Evolutionary conservation across 345 rosid species (phyloP).

Genomic region (Punica granatum): DNA sequence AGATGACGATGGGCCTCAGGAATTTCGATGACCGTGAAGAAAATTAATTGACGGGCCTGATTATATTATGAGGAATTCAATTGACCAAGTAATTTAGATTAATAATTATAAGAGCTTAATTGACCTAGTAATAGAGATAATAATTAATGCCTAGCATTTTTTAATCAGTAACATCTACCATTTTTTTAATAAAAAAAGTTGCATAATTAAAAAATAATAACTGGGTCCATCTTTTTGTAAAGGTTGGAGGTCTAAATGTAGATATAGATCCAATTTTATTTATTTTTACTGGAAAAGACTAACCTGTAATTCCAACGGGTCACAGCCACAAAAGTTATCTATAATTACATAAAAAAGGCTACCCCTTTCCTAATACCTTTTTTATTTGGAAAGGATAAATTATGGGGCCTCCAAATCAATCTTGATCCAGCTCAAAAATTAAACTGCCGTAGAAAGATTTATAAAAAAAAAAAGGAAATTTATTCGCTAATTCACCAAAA

Average conservation of each 20-base stretch:
- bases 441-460: too few species aligned
- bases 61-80: not conserved
- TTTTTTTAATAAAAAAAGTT: too few species aligned
- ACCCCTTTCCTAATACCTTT: not conserved
- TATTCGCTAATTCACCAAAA: too few species aligned
- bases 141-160: not conserved
- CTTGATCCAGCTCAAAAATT: not conserved
- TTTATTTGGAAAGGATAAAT: not conserved
- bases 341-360: not conserved
- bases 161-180: too few species aligned
- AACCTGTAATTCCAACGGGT: not conserved
- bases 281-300: not conserved
- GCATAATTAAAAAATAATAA: too few species aligned
- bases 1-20: too few species aligned
- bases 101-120: too few species aligned
- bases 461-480: too few species aligned
- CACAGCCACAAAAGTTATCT: not conserved
- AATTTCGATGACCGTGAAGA: too few species aligned
- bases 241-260: too few species aligned
- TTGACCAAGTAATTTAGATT: not conserved
- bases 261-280: not conserved
- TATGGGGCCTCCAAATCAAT: not conserved
- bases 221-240: not conserved
- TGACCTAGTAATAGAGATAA: not conserved
- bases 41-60: too few species aligned